Evolutionary conservation across 2,329 filamentous ascomycete genomes (phyloP).

Genomic region (Rutstroemia sydowiana): DNA sequence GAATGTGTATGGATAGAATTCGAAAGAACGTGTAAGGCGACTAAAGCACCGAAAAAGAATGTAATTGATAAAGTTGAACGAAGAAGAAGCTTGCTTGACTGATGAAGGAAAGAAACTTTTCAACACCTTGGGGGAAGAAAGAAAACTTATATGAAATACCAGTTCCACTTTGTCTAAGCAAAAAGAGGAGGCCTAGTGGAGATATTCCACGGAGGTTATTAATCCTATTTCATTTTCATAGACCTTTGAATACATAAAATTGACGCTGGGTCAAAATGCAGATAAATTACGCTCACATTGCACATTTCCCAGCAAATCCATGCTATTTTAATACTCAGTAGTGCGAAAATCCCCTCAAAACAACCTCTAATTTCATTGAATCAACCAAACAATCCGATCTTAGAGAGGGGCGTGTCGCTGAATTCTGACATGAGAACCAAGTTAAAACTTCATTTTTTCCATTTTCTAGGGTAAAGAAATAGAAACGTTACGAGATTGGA

Average conservation of each 20-base stretch:
- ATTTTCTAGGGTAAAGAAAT: no score
- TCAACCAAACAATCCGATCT: no score
- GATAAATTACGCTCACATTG: no score
- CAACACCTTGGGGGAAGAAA: not conserved
- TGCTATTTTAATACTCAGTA: no score
- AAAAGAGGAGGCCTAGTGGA: not conserved
- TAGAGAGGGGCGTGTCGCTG: no score
- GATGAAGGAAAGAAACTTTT: not conserved
- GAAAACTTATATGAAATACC: constrained; percentile 1
- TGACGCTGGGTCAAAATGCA: no score
- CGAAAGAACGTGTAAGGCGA: constrained; percentile 10
- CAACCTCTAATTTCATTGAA: no score
- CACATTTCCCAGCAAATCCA: no score
- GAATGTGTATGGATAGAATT: constrained; percentile 1
- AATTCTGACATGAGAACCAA: no score
- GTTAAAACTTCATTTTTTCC: no score
- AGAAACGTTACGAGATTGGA: no score
- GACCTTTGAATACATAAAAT: not conserved
- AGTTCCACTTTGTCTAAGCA: not conserved
- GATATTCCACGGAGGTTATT: not conserved
- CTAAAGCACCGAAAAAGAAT: constrained; percentile 2
- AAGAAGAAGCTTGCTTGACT: constrained; percentile 4
- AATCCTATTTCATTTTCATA: not conserved
- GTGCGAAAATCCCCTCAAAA: no score
- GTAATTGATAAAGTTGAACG: not conserved